Conservation (phyloP, 2,329 filamentous ascomycete species). For the Mollisiaceae sp. region DNA sequence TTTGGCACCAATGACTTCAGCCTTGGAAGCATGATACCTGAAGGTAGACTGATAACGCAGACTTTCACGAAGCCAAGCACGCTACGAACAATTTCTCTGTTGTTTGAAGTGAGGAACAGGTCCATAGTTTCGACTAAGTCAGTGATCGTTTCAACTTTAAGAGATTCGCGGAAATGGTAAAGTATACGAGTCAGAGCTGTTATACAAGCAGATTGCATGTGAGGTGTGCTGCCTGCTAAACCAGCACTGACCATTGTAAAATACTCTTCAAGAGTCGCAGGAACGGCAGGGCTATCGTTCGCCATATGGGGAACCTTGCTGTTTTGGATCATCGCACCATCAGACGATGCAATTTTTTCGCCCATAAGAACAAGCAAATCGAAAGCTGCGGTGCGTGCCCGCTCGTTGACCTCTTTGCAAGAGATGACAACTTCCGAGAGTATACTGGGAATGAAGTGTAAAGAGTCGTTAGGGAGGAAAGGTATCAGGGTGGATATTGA, state of each 20-base stretch:
- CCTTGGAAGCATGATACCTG: conserved; percentile 77
- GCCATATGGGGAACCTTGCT: conserved; percentile 88
- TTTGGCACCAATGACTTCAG: conserved; percentile 82
- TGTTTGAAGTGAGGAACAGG: conserved; percentile 94
- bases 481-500: conserved; percentile 83
- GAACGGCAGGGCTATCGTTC: conserved; percentile 74
- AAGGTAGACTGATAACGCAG: conserved; percentile 83
- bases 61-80: conserved; percentile 98
- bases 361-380: conserved; percentile 89
- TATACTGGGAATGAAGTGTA: conserved; percentile 92
- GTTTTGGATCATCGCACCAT: conserved; percentile 79
- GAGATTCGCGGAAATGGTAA: conserved; percentile 80
- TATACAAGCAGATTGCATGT: conserved; percentile 98
- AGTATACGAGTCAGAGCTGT: conserved; percentile 92
- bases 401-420: conserved; percentile 97
- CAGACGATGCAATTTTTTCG: conserved; percentile 70
- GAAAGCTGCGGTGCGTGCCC: conserved; percentile 86
- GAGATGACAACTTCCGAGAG: conserved; percentile 94
- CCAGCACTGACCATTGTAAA: conserved; percentile 98
- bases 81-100: conserved; percentile 93
- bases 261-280: conserved; percentile 89
- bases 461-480: conserved; percentile 74
- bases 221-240: conserved; percentile 87
- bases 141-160: conserved; percentile 72
- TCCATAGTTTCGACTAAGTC: conserved; percentile 95